phyloP scores from a whole-genome alignment of 257 asterid species.

The Lithospermum erythrorhizon region DNA sequence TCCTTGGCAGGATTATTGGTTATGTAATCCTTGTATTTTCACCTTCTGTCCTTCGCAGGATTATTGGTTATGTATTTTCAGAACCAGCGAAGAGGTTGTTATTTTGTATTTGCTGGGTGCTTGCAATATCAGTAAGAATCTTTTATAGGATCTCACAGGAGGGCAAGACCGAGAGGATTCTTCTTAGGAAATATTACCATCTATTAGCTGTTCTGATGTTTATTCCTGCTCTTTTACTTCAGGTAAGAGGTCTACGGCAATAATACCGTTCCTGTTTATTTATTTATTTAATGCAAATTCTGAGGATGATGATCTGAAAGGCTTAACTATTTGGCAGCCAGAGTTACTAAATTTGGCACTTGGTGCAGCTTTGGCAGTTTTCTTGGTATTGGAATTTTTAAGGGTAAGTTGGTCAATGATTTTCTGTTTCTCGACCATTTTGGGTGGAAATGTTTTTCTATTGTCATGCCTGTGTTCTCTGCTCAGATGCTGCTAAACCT shows the following conservation, averaged over 20 bases:
- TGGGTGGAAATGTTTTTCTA: neutral
- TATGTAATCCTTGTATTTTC: conserved; percentile 17
- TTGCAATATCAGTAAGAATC: conserved; percentile 59
- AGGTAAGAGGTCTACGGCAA: conserved; percentile 22
- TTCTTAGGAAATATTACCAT: conserved; percentile 96
- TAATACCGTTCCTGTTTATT: conserved; percentile 11
- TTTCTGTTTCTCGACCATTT: conserved; percentile 5
- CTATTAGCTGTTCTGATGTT: conserved; percentile 67
- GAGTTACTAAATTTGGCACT: conserved; percentile 61
- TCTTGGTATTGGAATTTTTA: conserved; percentile 73
- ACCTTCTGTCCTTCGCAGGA: conserved; percentile 39
- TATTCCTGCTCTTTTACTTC: conserved; percentile 38
- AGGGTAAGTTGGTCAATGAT: conserved; percentile 55
- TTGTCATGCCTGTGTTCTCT: neutral
- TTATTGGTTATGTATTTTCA: conserved; percentile 58
- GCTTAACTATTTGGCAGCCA: conserved; percentile 26
- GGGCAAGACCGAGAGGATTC: conserved; percentile 80
- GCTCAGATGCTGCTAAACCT: neutral
- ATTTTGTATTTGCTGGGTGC: conserved; percentile 71
- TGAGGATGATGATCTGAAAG: conserved; percentile 5
- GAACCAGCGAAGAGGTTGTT: conserved; percentile 70
- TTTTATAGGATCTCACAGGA: conserved; percentile 74
- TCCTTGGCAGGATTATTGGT: conserved; percentile 51
- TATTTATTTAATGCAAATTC: conserved; percentile 3
- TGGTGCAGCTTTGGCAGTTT: conserved; percentile 90